phyloP scores from a whole-genome alignment of 805 yeast species.

The Zygoascus bituminiphila region DNA sequence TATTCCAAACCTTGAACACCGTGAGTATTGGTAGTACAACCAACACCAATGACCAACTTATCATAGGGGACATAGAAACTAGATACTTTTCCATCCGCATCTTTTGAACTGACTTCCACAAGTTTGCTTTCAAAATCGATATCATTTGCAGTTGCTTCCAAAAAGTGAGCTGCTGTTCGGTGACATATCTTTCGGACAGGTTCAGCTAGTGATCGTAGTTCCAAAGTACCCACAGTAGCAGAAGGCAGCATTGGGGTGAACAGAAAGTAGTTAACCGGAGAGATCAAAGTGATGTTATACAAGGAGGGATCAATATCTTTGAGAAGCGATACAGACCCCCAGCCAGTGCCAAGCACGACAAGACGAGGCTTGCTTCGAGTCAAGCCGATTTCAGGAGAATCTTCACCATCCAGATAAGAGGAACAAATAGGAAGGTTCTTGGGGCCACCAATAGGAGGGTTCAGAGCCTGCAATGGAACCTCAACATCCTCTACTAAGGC shows the following conservation, averaged over 20 bases:
- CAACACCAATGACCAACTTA: constrained; percentile 59
- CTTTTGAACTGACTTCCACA: constrained; percentile 43
- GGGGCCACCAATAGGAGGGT: constrained; percentile 59
- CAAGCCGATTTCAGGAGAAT: constrained; percentile 30
- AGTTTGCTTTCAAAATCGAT: constrained; percentile 48
- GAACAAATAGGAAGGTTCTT: constrained; percentile 57
- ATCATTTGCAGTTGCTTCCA: constrained; percentile 55
- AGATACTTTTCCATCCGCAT: constrained; percentile 8
- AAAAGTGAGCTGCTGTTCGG: constrained; percentile 48
- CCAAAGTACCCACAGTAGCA: constrained; percentile 65
- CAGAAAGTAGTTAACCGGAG: constrained; percentile 61
- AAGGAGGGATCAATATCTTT: constrained; percentile 44
- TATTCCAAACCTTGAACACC: constrained; percentile 63
- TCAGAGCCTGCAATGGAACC: constrained; percentile 45
- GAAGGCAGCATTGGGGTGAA: constrained; percentile 64
- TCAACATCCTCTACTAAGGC: constrained; percentile 34
- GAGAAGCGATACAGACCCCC: constrained; percentile 60
- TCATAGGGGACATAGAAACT: constrained; percentile 64
- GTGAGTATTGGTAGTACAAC: constrained; percentile 60
- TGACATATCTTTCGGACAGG: constrained; percentile 52
- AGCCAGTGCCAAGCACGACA: constrained; percentile 60
- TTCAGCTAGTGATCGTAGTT: constrained; percentile 54
- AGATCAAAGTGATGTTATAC: constrained; percentile 57
- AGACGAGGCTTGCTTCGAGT: constrained; percentile 40
- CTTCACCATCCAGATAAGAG: constrained; percentile 50